Evolutionary conservation across 805 yeast species (phyloP), one percentile per base, ranked within the genome.

Genomic region (Metschnikowia picachoensis): DNA sequence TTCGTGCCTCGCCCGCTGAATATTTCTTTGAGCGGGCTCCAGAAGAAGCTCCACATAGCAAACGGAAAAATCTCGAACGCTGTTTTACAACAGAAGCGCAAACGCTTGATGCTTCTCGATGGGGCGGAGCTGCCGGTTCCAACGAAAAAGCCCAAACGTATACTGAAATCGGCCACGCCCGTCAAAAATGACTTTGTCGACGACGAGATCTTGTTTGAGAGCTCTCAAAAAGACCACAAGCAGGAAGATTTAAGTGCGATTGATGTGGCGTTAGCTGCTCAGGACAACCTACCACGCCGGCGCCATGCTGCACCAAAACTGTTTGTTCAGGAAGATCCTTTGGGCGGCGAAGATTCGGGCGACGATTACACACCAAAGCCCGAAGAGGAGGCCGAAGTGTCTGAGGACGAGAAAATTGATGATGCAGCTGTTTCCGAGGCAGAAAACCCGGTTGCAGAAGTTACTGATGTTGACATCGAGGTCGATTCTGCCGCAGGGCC

Each of bases 51-150:
- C 8, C 46, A 49, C 32, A 35, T 47, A 15, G 48, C 64, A 3
- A 46, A 62, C 2, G 65, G 66, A 3, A 67, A 65, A 43, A 48
- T 59, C 2, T 62, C 68, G 0, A 46, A 44, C 11, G 65, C 60
- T 4, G 41, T 59, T 3, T 54, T 64, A 13, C 30, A 34, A 14
- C 32, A 28, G 39, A 40, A 56, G 7, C 49, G 52, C 16, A 60
- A 56, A 55, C 16, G 53, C 17, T 27, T 52, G 43, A 36, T 41
- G 20, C 38, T 27, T 14, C 30, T 41, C 11, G 40, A 34, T 8
- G 38, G 29, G 17, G 15, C 37, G 17, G 16, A n/a, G 25, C 34
- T 34, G 2, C 9, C 25, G 13, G 33, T 15, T n/a, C 35, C 35
- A 13, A n/a, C 36, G 4, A 44, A 39, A 35, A 35, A 35, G 38